Evolutionary conservation across 352 stramenopile genomes (phyloP).

Genomic region (Phytophthora foliorum): DNA sequence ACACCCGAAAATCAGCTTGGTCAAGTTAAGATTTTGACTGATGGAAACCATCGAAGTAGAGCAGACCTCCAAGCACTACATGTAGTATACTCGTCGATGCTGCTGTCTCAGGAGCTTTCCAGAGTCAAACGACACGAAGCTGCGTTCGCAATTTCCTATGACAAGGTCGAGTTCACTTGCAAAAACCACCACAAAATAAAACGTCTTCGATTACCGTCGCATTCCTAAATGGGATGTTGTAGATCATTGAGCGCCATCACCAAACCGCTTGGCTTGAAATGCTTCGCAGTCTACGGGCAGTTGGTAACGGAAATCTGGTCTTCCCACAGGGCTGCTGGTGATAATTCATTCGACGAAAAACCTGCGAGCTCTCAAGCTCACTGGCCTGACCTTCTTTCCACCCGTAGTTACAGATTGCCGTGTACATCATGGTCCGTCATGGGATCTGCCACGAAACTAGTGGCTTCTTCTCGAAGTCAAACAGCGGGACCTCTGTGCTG

Average conservation of each 20-base stretch:
- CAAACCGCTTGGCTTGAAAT: conserved; percentile 1
- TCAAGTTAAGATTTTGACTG: too few relatives aligned
- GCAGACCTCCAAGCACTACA: too few relatives aligned
- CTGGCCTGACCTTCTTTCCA: background rate
- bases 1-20: too few relatives aligned
- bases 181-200: too few relatives aligned
- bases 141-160: too few relatives aligned
- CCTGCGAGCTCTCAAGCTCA: background rate
- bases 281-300: background rate
- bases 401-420: background rate
- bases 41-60: too few relatives aligned
- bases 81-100: too few relatives aligned
- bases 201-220: background rate
- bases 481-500: background rate
- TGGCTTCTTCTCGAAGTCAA: conserved; percentile 15
- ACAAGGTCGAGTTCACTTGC: too few relatives aligned
- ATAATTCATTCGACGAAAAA: conserved; percentile 19
- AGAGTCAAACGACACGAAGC: too few relatives aligned
- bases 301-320: conserved; percentile 19
- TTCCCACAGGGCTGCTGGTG: background rate
- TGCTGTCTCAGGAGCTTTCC: too few relatives aligned
- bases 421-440: conserved; percentile 18
- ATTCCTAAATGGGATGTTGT: conserved; percentile 13
- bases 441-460: conserved; percentile 9
- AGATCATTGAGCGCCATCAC: background rate